Evolutionary conservation across 352 stramenopile species (phyloP), one percentile per base, ranked within the genome.

Genomic region (Phytophthora fragariaefolia): DNA sequence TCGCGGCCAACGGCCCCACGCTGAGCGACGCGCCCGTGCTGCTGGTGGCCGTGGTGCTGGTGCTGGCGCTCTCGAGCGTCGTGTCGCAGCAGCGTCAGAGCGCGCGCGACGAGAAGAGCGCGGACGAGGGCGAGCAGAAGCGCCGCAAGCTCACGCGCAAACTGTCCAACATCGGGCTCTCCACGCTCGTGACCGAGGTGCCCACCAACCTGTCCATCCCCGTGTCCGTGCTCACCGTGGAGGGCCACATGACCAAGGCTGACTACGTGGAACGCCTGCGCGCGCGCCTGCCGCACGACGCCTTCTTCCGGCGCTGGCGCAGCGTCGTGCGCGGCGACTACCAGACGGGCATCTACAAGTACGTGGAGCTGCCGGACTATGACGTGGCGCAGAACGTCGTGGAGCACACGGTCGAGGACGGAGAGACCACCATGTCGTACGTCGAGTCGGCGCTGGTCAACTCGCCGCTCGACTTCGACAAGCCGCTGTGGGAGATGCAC

Each of bases 131-230:
- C 26, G 38, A 20, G 36, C 5, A 30, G 2, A 59, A 63, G 26
- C 60, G 51, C 36, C 69, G 63, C 48, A 70, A 47, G 26, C 68
- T 85, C 22, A 79, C 76, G 46, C 83, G 85, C 20, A 83, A 83
- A 53, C 86, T 94, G 70, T 87, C 75, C 20, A 90, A 76, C 66
- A 91, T 92, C 28, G 86, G 86, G 23, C 67, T 89, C 32, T 82
- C 84, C 26, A 94, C 86, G 52, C 71, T 91, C 4, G 73, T 91
- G 18, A 87, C 83, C 12, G 86, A 94, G 72, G 85, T 84, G 55
- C 82, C 77, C 10, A 84, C 83, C 13, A 94, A 94, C 71, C 65
- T 89, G 56, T 92, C 83, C 28, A 92, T 94, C 56, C 83, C 85
- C 34, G 77, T 94, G 55, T 85, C 66, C 15, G 75, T 93, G 47